A percentile compares a stretch with the other conserved stretches of the same genome.
Evolutionary conservation across 148 eudicot genomes (phyloP).

Genomic region (Cornus suecica): DNA sequence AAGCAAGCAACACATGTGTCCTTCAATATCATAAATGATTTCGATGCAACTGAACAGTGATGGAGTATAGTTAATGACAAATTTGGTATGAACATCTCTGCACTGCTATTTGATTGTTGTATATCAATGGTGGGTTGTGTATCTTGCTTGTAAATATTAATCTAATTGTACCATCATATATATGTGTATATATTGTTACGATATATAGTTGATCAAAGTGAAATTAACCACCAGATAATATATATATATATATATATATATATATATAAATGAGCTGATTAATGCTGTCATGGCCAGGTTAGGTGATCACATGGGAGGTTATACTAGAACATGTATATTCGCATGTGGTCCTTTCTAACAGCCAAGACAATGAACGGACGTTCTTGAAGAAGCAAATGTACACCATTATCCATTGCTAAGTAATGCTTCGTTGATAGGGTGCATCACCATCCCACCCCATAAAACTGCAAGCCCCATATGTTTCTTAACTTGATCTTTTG

Average conservation of each 20-base stretch:
- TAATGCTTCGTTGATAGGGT: constrained; percentile 42
- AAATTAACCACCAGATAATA: not conserved
- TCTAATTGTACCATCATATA: not conserved
- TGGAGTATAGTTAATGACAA: too few species aligned
- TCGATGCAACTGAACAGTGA: too few species aligned
- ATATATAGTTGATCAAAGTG: not conserved
- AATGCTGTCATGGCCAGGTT: constrained; percentile 18
- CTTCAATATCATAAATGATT: too few species aligned
- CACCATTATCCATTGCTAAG: not conserved
- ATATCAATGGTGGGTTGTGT: too few species aligned
- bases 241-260: too few species aligned
- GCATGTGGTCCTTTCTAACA: constrained; percentile 11
- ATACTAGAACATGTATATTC: not conserved
- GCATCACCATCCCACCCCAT: constrained; percentile 24
- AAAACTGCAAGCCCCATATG: constrained; percentile 11
- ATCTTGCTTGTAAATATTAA: too few species aligned
- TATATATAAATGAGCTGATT: not conserved
- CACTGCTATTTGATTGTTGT: too few species aligned
- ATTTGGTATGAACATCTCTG: too few species aligned
- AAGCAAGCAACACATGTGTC: too few species aligned
- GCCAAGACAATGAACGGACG: constrained; percentile 14
- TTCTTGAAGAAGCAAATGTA: not conserved
- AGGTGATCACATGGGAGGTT: constrained; percentile 23
- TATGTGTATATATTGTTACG: too few species aligned
- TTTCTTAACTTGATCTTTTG: not conserved